Percentiles rank a stretch among this genome's conserved stretches.
phyloP scores from a whole-genome alignment of 768 basidiomycete species.

The Asterophora parasitica region DNA sequence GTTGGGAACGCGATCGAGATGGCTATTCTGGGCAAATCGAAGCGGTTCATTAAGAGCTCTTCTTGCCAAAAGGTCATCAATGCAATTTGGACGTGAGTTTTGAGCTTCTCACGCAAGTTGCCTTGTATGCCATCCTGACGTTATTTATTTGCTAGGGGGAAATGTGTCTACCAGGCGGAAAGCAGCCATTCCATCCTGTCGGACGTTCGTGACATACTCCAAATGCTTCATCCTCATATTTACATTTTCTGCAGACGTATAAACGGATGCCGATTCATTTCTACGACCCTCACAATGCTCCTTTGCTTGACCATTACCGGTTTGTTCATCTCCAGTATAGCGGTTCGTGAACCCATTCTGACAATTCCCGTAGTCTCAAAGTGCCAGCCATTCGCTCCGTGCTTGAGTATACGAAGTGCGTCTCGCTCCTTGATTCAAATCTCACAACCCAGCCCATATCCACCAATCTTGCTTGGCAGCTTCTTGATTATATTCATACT shows the following conservation, averaged over 20 bases:
- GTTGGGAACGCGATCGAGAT: slow-evolving; percentile 92
- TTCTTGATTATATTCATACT: slow-evolving; percentile 79
- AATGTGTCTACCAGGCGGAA: slow-evolving; percentile 87
- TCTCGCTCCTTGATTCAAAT: neutral
- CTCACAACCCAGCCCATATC: neutral
- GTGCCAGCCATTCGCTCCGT: slow-evolving; percentile 90
- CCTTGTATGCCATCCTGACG: too few species aligned
- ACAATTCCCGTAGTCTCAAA: slow-evolving; percentile 56
- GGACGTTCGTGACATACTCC: slow-evolving; percentile 51
- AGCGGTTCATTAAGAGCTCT: slow-evolving; percentile 84
- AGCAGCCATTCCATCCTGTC: slow-evolving; percentile 87
- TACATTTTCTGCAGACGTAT: slow-evolving; percentile 59
- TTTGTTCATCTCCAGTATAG: slow-evolving; percentile 25
- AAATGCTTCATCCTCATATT: neutral
- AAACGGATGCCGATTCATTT: slow-evolving; percentile 89
- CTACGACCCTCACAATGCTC: slow-evolving; percentile 91
- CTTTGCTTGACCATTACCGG: slow-evolving; percentile 95
- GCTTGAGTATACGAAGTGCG: slow-evolving; percentile 83
- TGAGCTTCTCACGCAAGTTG: neutral
- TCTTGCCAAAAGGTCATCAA: slow-evolving; percentile 90
- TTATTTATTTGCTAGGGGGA: slow-evolving; percentile 47
- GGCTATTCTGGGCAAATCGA: slow-evolving; percentile 84
- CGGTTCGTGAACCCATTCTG: neutral
- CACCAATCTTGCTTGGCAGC: slow-evolving; percentile 29
- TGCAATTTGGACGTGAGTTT: slow-evolving; percentile 70